These are phyloP conservation scores for Aureobasidium leucospermi DNA, from an alignment of 2,329 filamentous ascomycete species.

Conservation along the genomic window DNA sequence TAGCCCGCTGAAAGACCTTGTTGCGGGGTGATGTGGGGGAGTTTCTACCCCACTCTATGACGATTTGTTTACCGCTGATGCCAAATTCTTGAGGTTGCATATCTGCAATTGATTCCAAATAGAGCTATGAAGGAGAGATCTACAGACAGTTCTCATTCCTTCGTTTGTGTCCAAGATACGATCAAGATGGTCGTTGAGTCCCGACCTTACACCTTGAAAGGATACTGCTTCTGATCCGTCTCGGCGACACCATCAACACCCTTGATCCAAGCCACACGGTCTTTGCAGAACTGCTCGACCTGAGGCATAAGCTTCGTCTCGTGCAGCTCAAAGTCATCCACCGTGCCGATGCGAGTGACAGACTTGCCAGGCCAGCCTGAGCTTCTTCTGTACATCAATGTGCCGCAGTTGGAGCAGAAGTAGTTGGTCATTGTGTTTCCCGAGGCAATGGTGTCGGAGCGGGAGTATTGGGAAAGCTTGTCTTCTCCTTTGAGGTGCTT, in stretches of 20 bases:
- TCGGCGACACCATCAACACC: slow-evolving; percentile 28
- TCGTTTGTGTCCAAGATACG: too few relatives aligned
- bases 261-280: slow-evolving; percentile 45
- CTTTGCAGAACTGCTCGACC: slow-evolving; percentile 47
- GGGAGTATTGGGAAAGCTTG: slow-evolving; percentile 40
- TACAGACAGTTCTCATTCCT: too few relatives aligned
- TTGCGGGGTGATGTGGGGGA: too few relatives aligned
- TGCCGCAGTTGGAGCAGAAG: slow-evolving; percentile 55
- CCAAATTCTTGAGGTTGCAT: too few relatives aligned
- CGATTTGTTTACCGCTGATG: too few relatives aligned
- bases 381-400: slow-evolving; percentile 51
- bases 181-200: too few relatives aligned
- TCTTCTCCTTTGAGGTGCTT: slow-evolving; percentile 46
- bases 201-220: too few relatives aligned
- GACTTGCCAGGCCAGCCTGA: slow-evolving; percentile 37
- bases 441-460: slow-evolving; percentile 40
- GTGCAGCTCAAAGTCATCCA: slow-evolving; percentile 54
- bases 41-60: too few relatives aligned
- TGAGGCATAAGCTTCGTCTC: slow-evolving; percentile 51
- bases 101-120: too few relatives aligned
- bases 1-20: too few relatives aligned
- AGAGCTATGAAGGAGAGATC: too few relatives aligned
- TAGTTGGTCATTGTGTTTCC: slow-evolving; percentile 52
- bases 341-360: slow-evolving; percentile 51
- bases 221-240: slow-evolving; percentile 14